These are phyloP conservation scores for Paecilomyces sp. DNA, from an alignment of 2,329 filamentous ascomycete genomes.

Conservation along the genomic window DNA sequence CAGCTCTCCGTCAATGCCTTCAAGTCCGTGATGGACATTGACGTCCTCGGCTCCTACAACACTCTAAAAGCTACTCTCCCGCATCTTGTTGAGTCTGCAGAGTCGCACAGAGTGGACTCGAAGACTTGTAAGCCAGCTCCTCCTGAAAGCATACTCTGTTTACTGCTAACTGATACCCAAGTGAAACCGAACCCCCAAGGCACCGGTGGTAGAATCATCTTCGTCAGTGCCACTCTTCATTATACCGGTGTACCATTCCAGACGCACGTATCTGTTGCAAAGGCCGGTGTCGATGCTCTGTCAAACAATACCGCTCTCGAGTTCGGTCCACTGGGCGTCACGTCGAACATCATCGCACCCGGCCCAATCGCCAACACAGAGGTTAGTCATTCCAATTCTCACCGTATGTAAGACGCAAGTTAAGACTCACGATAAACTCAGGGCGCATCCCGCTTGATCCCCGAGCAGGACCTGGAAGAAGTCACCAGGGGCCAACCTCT, in stretches of 20 bases:
- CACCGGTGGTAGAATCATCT: conserved; percentile 78
- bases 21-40: conserved; percentile 93
- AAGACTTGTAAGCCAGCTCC: conserved; percentile 35
- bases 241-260: conserved; percentile 82
- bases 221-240: conserved; percentile 85
- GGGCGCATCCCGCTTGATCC: conserved; percentile 59
- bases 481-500: conserved; percentile 55
- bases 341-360: conserved; percentile 81
- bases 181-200: conserved; percentile 37
- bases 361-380: conserved; percentile 83
- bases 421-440: conserved; percentile 9
- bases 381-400: conserved; percentile 12
- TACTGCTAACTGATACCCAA: conserved; percentile 4
- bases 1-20: conserved; percentile 83
- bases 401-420: background rate
- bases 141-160: background rate
- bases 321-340: conserved; percentile 79
- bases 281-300: conserved; percentile 83
- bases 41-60: conserved; percentile 88
- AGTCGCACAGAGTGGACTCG: conserved; percentile 53
- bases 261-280: conserved; percentile 83
- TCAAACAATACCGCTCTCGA: conserved; percentile 75
- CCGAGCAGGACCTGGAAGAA: conserved; percentile 44
- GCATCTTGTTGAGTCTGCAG: conserved; percentile 68
- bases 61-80: conserved; percentile 88